Evolutionary conservation across 176 grass and related monocot genomes (phyloP), one percentile per base, ranked within the genome.

Genomic region (Ensete ventricosum): DNA sequence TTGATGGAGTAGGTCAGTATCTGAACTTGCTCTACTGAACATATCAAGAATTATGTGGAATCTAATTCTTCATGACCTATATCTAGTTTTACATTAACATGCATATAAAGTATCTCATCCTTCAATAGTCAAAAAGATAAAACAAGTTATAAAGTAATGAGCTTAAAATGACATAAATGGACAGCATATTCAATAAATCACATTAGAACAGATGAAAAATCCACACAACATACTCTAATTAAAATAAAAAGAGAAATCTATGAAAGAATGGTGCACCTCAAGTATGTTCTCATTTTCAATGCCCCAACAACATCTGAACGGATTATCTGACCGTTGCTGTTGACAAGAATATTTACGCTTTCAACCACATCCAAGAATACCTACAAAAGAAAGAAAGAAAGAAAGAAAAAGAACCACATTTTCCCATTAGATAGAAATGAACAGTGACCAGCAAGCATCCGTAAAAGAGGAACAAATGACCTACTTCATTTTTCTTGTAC

Each of bases 401-500:
- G n/a, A 22, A 71, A 73, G 29, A 34, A 34, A 34, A 3, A 43
- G 34, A 23, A 50, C 21, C 78, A 49, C 9, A 73, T 69, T 50
- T 55, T 50, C 27, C 24, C 12, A 50, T 48, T 48, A 8, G 21
- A 26, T 3, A 64, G 14, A 22, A 11, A 26, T 66, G 27, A 77
- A 25, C 62, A 65, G 21, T 21, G 6, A 24, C n/a, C 20, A 49
- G 1, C 19, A 57, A 7, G 34, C 14, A 67, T 27, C 24, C 14
- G 1, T 26, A 60, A 69, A 71, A 19, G 12, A 58, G 5, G 49
- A 63, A 71, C 16, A 57, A 62, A 49, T 13, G 24, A 71, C 76
- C 62, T 87, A 98, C 95, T 86, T 98, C 95, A 76, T 98, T 98
- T 87, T 98, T 98, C 84, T 98, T 98, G 81, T 98, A 98, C 27